A percentile compares a stretch with the other conserved stretches of the same genome.
Conservation (phyloP, 148 eudicot genomes). For the Vaccinium macrocarpon region DNA sequence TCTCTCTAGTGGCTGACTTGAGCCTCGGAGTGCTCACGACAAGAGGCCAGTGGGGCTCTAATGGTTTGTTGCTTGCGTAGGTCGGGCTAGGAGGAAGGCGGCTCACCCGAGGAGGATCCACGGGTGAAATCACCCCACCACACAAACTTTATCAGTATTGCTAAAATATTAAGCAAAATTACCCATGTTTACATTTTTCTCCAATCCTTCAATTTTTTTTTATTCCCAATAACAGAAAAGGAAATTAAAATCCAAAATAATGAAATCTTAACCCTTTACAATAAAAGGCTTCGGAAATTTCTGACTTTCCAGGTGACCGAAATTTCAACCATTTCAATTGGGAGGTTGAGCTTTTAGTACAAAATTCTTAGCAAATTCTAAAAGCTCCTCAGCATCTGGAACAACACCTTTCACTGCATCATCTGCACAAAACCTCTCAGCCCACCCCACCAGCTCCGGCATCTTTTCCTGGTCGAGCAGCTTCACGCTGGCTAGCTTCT, state of each 20-base stretch:
- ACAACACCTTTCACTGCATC: constrained; percentile 20
- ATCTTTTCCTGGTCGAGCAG: constrained; percentile 10
- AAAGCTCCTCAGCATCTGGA: constrained; percentile 6
- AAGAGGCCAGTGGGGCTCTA: no score
- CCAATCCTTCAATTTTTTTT: no score
- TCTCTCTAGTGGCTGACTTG: no score
- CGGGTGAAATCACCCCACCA: no score
- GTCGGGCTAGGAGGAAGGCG: no score
- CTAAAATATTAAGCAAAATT: no score
- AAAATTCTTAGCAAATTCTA: constrained; percentile 11
- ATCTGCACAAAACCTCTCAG: neutral
- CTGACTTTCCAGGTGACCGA: neutral
- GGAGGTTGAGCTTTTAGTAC: neutral
- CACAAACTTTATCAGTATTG: no score
- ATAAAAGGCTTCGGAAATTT: neutral
- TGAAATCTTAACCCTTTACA: neutral
- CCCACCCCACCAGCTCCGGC: constrained; percentile 14
- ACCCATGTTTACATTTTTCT: no score
- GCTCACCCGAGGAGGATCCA: no score
- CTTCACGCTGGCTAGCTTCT: neutral
- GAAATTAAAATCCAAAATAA: neutral
- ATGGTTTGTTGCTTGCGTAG: no score
- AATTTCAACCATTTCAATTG: neutral
- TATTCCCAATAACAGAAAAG: no score
- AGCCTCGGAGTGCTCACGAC: no score